A percentile compares a stretch with the other conserved stretches of the same genome.
phyloP scores from a whole-genome alignment of 1,139 yeast genomes.

The Hanseniaspora gamundiae region DNA sequence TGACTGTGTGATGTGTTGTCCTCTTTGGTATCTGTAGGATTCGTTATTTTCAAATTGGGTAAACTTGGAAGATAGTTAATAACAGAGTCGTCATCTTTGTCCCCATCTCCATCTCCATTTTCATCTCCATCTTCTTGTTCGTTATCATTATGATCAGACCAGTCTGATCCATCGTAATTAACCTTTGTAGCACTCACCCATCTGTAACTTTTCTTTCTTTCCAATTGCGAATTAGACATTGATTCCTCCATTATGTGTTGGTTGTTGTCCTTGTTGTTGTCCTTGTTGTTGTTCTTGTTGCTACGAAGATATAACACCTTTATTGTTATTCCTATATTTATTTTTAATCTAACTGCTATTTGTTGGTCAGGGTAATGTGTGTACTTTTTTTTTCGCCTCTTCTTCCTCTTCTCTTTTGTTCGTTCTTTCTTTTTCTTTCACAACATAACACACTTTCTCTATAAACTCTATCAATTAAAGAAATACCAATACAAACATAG shows the following conservation, averaged over 20 bases:
- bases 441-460: no score
- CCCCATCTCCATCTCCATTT: neutral
- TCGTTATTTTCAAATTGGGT: neutral
- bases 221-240: constrained; percentile 26
- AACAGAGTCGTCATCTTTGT: neutral
- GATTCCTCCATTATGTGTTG: neutral
- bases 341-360: no score
- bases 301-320: neutral
- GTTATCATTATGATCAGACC: constrained; percentile 26
- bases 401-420: no score
- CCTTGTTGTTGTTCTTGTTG: neutral
- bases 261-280: neutral
- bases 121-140: neutral
- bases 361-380: no score
- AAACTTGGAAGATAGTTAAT: neutral
- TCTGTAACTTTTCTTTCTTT: constrained; percentile 48
- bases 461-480: no score
- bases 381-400: no score
- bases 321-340: no score
- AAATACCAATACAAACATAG: no score
- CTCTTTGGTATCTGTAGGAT: neutral
- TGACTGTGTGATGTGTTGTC: neutral
- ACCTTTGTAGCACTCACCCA: constrained; percentile 52
- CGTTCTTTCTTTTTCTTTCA: no score
- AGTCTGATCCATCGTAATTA: constrained; percentile 44